Percentiles rank a stretch among this genome's conserved stretches.
phyloP scores from a whole-genome alignment of 805 yeast genomes.

The Ascoidea asiatica region DNA sequence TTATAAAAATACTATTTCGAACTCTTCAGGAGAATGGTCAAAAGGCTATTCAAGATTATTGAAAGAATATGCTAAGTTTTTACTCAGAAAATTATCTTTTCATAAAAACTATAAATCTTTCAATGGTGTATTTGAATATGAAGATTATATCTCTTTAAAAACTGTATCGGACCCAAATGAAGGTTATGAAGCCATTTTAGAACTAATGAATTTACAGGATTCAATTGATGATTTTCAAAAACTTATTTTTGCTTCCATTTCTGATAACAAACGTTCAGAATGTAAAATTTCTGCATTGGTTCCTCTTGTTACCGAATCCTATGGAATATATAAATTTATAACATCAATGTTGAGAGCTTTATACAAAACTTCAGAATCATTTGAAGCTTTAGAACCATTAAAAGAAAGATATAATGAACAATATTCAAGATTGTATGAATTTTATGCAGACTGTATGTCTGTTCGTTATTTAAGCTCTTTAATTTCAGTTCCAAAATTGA shows the following conservation, averaged over 20 bases:
- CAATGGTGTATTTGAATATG: constrained; percentile 92
- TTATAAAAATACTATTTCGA: constrained; percentile 14
- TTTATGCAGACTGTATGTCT: constrained; percentile 82
- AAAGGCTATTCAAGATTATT: constrained; percentile 60
- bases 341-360: constrained; percentile 86
- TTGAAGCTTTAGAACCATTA: constrained; percentile 66
- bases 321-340: constrained; percentile 82
- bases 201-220: constrained; percentile 78
- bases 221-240: constrained; percentile 66
- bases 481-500: constrained; percentile 56
- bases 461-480: constrained; percentile 70
- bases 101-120: constrained; percentile 80
- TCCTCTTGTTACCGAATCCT: constrained; percentile 82
- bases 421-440: constrained; percentile 53
- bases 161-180: constrained; percentile 90
- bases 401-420: constrained; percentile 60
- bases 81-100: constrained; percentile 64
- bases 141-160: constrained; percentile 80
- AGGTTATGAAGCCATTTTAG: constrained; percentile 83
- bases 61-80: constrained; percentile 57
- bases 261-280: constrained; percentile 42
- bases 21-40: constrained; percentile 26
- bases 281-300: constrained; percentile 79
- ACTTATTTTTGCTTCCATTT: constrained; percentile 58
- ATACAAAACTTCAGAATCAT: constrained; percentile 58